Percentiles rank a stretch among this genome's conserved stretches.
These are phyloP conservation scores for Nakataea oryzae DNA, from an alignment of 2,329 filamentous ascomycete species.

Conservation along the genomic window DNA sequence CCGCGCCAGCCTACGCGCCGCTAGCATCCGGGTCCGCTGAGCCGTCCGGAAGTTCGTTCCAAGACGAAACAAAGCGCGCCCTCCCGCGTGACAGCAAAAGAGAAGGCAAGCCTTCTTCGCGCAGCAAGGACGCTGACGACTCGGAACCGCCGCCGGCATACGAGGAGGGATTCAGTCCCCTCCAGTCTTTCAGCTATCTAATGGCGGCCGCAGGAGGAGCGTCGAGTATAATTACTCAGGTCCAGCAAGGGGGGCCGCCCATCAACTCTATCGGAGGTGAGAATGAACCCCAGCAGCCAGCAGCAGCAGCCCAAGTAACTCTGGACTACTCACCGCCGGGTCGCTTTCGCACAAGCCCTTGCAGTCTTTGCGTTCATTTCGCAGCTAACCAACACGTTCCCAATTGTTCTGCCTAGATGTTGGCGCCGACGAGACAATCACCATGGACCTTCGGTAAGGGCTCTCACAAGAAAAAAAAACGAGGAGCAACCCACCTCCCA, in stretches of 20 bases:
- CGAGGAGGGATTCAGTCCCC: conserved; percentile 85
- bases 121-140: conserved; percentile 67
- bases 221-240: conserved; percentile 98
- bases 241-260: conserved; percentile 84
- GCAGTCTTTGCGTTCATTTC: background rate
- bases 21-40: conserved; percentile 25
- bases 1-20: conserved; percentile 46
- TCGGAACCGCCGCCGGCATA: conserved; percentile 92
- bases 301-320: background rate
- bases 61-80: conserved; percentile 71
- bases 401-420: conserved; percentile 43
- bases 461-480: conserved; percentile 9
- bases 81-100: conserved; percentile 75
- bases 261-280: conserved; percentile 82
- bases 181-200: conserved; percentile 87
- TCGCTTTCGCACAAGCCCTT: conserved; percentile 1
- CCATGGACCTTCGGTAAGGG: conserved; percentile 79
- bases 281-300: conserved; percentile 11
- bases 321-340: background rate
- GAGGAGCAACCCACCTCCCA: background rate
- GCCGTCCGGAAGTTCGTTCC: conserved; percentile 24
- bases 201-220: conserved; percentile 97
- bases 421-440: conserved; percentile 86
- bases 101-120: conserved; percentile 43
- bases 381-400: conserved; percentile 10